phyloP scores from a whole-genome alignment of 2,329 filamentous ascomycete species.

The Aspergillus novoparasiticus region DNA sequence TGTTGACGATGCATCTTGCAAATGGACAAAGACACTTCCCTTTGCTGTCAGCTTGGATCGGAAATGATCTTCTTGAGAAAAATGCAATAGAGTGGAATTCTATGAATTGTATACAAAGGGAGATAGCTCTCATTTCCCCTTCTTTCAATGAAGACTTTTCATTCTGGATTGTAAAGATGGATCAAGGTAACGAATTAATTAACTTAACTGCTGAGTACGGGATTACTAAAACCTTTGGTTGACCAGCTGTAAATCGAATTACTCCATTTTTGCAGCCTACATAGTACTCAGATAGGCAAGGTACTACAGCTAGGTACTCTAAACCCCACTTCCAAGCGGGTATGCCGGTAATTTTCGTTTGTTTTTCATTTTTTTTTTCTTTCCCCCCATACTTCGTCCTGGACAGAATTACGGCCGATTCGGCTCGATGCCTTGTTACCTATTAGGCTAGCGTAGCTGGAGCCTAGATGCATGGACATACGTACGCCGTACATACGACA shows the following conservation, averaged over 20 bases:
- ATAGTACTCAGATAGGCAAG: conserved; percentile 1
- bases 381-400: conserved; percentile 8
- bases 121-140: neutral
- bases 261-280: neutral
- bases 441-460: conserved; percentile 1
- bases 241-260: conserved; percentile 1
- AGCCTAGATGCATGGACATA: conserved; percentile 5
- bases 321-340: conserved; percentile 12
- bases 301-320: neutral
- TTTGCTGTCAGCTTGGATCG: neutral
- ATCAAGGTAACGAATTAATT: neutral
- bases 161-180: neutral
- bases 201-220: neutral
- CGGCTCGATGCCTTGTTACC: neutral
- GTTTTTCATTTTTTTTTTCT: conserved; percentile 1
- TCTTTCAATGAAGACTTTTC: neutral
- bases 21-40: neutral
- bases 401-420: neutral
- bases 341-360: conserved; percentile 17
- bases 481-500: conserved; percentile 8
- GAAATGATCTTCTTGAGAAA: neutral
- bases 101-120: neutral
- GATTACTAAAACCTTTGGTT: neutral
- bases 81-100: neutral
- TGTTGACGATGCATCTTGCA: neutral